Conservation (phyloP, 352 stramenopile species). For the Aphanomyces astaci region DNA sequence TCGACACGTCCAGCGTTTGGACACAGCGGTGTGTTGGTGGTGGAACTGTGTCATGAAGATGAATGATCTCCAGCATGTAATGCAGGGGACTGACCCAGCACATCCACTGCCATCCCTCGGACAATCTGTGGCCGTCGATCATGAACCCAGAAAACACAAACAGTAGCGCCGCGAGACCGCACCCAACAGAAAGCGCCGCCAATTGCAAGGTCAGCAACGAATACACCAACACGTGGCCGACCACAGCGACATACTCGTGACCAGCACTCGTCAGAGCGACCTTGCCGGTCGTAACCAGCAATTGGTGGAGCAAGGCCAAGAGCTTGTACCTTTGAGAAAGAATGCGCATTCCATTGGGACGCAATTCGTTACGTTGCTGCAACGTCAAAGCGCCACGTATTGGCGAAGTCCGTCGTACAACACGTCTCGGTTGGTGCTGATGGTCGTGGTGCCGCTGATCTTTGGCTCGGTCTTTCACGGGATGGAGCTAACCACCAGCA, state of each 20-base stretch:
- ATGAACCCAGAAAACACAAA: slow-evolving; percentile 17
- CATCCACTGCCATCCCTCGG: slow-evolving; percentile 21
- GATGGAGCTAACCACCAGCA: background rate
- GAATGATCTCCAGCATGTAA: slow-evolving; percentile 15
- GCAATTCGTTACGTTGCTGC: slow-evolving; percentile 48
- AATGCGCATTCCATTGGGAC: no score
- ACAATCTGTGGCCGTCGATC: slow-evolving; percentile 15
- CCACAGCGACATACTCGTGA: no score
- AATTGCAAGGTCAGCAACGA: slow-evolving; percentile 4
- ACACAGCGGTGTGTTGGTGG: background rate
- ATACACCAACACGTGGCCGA: slow-evolving; percentile 8
- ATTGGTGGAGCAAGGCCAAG: no score
- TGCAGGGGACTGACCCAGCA: slow-evolving; percentile 18
- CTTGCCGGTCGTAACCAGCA: no score
- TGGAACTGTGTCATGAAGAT: slow-evolving; percentile 20
- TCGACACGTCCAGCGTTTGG: no score
- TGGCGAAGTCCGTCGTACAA: slow-evolving; percentile 81
- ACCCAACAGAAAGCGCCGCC: background rate
- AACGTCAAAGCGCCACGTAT: slow-evolving; percentile 53
- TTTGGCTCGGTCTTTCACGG: slow-evolving; percentile 29
- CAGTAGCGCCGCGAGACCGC: background rate
- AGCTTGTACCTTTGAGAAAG: no score
- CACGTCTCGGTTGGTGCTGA: slow-evolving; percentile 63
- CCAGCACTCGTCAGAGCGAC: no score
- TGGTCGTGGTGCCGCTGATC: slow-evolving; percentile 65